Conservation (phyloP, 495 filamentous ascomycete genomes). For the Penicillium mononematosum region DNA sequence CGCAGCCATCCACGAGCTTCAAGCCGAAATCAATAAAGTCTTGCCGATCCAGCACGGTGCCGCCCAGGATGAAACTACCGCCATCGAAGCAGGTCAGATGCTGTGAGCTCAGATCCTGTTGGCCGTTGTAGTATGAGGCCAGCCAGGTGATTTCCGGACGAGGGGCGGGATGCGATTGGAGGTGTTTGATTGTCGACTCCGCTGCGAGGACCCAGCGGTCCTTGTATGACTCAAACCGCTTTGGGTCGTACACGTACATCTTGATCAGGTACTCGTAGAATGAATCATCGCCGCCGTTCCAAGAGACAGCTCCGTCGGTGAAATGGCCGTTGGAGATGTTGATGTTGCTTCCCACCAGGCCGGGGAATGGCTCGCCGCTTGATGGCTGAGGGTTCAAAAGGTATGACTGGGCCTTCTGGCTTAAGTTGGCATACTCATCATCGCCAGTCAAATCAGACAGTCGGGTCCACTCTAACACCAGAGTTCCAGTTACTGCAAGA, state of each 20-base stretch:
- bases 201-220: constrained; percentile 77
- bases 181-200: constrained; percentile 70
- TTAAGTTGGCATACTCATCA: constrained; percentile 60
- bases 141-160: constrained; percentile 76
- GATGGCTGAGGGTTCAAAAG: constrained; percentile 65
- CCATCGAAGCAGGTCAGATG: constrained; percentile 83
- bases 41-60: constrained; percentile 60
- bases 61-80: constrained; percentile 86
- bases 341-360: constrained; percentile 70
- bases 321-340: constrained; percentile 65
- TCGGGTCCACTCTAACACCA: constrained; percentile 83
- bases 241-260: constrained; percentile 81
- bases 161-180: constrained; percentile 67
- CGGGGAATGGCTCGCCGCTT: constrained; percentile 69
- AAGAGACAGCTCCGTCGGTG: constrained; percentile 64
- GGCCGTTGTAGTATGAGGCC: constrained; percentile 58
- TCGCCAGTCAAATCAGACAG: constrained; percentile 76
- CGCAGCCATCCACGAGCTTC: constrained; percentile 68
- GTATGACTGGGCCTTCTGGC: constrained; percentile 69
- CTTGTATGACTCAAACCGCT: constrained; percentile 59
- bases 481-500: constrained; percentile 67
- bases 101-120: constrained; percentile 51
- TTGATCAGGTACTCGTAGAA: constrained; percentile 95
- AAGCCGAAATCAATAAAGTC: constrained; percentile 75
- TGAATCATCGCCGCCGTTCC: constrained; percentile 78